phyloP scores from a whole-genome alignment of 371 early-diverging fungal species.

The Polyrhizophydium stewartii region DNA sequence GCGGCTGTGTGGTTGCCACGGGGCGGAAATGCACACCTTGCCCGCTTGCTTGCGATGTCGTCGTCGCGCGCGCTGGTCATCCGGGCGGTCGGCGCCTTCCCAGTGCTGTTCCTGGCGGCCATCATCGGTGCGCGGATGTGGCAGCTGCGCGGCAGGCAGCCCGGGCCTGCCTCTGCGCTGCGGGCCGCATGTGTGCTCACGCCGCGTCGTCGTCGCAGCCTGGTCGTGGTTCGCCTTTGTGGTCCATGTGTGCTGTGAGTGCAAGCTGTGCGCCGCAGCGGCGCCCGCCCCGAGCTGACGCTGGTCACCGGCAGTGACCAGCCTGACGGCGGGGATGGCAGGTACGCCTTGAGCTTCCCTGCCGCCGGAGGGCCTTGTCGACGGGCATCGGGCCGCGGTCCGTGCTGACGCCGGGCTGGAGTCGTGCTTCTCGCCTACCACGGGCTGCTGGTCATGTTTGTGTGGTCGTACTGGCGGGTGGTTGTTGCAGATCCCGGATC shows the following conservation, averaged over 20 bases:
- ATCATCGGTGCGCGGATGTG: neutral
- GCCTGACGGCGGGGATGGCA: neutral
- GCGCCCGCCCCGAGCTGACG: neutral
- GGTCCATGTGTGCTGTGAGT: constrained; percentile 9
- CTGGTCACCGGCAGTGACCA: constrained; percentile 2
- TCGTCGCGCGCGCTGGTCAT: no score
- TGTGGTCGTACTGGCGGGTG: constrained; percentile 11
- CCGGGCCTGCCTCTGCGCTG: no score
- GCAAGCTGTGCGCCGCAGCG: neutral
- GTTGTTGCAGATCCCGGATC: constrained; percentile 17
- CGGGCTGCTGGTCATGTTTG: constrained; percentile 12
- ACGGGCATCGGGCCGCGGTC: neutral
- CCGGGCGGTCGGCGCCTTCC: neutral
- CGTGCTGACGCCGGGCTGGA: no score
- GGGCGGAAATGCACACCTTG: no score
- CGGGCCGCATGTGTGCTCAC: neutral
- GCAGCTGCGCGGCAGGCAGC: no score
- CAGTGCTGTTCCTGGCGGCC: neutral
- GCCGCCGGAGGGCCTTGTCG: neutral
- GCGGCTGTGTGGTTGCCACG: no score
- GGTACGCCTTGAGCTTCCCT: neutral
- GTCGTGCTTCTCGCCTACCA: constrained; percentile 9
- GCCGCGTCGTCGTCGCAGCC: neutral
- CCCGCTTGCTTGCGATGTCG: no score
- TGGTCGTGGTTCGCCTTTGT: constrained; percentile 30